These are phyloP conservation scores for Chaetomiaceae sp. DNA, from an alignment of 2,329 filamentous ascomycete genomes.

Conservation along the genomic window DNA sequence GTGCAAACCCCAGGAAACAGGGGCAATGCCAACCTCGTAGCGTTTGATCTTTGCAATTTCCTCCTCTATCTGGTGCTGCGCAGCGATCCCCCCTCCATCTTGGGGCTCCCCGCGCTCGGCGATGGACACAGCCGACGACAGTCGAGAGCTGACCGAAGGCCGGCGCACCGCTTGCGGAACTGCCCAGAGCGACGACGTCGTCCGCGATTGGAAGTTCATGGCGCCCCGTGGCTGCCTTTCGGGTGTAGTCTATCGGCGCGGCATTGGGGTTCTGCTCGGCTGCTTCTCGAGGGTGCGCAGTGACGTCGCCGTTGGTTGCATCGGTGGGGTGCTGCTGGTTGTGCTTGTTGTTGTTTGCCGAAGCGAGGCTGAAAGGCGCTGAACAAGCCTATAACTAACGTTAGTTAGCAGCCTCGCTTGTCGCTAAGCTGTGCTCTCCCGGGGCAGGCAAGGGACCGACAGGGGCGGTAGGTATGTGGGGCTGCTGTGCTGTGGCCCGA, in stretches of 20 bases:
- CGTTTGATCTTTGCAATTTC: conserved; percentile 97
- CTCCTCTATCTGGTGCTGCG: conserved; percentile 74
- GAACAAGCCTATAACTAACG: neutral
- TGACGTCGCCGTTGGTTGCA: neutral
- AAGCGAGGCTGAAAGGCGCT: neutral
- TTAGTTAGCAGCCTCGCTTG: too few species aligned
- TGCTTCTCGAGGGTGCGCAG: neutral
- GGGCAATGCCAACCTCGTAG: conserved; percentile 62
- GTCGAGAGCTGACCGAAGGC: conserved; percentile 58
- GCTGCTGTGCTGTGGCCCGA: neutral
- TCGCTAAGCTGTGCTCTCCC: neutral
- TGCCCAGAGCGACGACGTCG: conserved; percentile 53
- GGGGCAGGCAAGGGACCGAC: neutral
- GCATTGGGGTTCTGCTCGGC: conserved; percentile 15
- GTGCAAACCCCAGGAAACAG: neutral
- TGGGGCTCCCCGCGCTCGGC: conserved; percentile 61
- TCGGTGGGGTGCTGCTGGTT: too few species aligned
- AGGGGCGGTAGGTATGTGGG: neutral
- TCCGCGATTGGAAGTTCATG: conserved; percentile 48
- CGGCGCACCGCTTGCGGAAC: conserved; percentile 36
- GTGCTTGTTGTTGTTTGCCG: too few species aligned
- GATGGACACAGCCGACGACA: conserved; percentile 63
- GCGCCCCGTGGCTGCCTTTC: conserved; percentile 26
- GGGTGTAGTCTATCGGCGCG: conserved; percentile 33
- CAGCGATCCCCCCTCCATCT: conserved; percentile 44